Percentiles rank a stretch among this genome's conserved stretches.
These are phyloP conservation scores for Phaeotremella skinneri DNA, from an alignment of 768 basidiomycete genomes.

Conservation along the genomic window DNA sequence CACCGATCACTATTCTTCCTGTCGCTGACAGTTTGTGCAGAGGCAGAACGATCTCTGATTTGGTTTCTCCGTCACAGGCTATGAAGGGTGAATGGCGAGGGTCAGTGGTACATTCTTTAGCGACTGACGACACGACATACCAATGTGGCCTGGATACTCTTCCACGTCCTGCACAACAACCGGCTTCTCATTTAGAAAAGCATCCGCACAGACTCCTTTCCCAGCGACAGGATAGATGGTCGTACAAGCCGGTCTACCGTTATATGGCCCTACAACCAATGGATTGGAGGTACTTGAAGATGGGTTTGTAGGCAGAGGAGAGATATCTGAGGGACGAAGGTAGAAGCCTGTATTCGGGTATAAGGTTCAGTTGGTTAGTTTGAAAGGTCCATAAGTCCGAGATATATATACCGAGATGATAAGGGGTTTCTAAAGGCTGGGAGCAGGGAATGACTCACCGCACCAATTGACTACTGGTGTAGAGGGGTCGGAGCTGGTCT, in stretches of 20 bases:
- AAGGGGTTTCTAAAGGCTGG: not conserved
- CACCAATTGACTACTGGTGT: slow-evolving; percentile 82
- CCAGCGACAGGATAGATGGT: slow-evolving; percentile 63
- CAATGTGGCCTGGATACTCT: slow-evolving; percentile 84
- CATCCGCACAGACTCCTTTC: slow-evolving; percentile 83
- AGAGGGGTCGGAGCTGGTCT: slow-evolving; percentile 47
- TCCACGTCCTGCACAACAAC: slow-evolving; percentile 76
- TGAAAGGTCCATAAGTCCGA: not conserved
- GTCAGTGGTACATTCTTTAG: no score
- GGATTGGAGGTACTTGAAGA: slow-evolving; percentile 23
- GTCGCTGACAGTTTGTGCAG: slow-evolving; percentile 55
- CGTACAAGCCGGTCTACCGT: slow-evolving; percentile 88
- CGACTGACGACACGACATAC: no score
- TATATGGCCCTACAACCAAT: slow-evolving; percentile 78
- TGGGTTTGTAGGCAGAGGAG: slow-evolving; percentile 4
- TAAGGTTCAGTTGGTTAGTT: not conserved
- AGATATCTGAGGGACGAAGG: slow-evolving; percentile 54
- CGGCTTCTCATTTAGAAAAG: slow-evolving; percentile 61
- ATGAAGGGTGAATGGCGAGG: not conserved
- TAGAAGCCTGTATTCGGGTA: slow-evolving; percentile 71
- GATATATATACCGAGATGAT: not conserved
- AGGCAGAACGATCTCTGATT: slow-evolving; percentile 86
- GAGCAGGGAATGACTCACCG: slow-evolving; percentile 59
- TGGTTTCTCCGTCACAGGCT: slow-evolving; percentile 83
- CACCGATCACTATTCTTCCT: slow-evolving; percentile 53